Evolutionary conservation across 2,329 filamentous ascomycete genomes (phyloP), one percentile per base, ranked within the genome.

Genomic region (Mycogone perniciosa): DNA sequence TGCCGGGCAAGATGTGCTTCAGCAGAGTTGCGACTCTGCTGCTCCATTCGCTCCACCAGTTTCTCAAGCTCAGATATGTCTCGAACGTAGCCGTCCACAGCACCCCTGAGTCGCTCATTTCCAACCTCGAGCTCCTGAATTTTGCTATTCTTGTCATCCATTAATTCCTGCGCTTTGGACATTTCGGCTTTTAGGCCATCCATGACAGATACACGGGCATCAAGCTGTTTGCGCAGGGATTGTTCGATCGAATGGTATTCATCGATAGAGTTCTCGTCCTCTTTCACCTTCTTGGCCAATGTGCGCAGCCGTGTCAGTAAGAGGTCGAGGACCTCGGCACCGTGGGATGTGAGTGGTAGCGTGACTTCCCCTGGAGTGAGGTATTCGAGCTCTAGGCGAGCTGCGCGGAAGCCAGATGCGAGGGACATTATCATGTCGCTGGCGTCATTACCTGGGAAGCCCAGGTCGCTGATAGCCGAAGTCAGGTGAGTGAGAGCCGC

Each of bases 341-440:
- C 80, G 45, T 75, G 74, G 0, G 74, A 73, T 0, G 72, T 73
- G 0, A 81, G 66, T 0, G 79, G 77, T 0, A 81, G 69, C 0
- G 71, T 59, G n/a, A 76, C 67, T 60, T 84, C 81, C 5, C 80
- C 81, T 0, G 81, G 81, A 0, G 74, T 77, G 20, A 84, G 71
- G 58, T 83, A 83, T 62, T 84, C 81, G 2, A 84, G 73, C 57
- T 84, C 80, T 0, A 84, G 66, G 1, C 81, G 74, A 1, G 80
- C 81, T 2, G 75, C 64, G 20, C 80, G 76, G 65, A 85, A 78
- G 2, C 75, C 71, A 2, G 68, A 55, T 0, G 71, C 62, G 9
- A 85, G 70, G 0, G 74, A 70, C 1, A 67, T 54, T 6, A 84
- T 60, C 51, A 78, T 72, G n/a, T 75, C 73, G n/a, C 65, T 50